Percentiles rank a stretch among this genome's conserved stretches.
These are phyloP conservation scores for Jaapia argillacea DNA, from an alignment of 768 basidiomycete genomes.

Conservation along the genomic window DNA sequence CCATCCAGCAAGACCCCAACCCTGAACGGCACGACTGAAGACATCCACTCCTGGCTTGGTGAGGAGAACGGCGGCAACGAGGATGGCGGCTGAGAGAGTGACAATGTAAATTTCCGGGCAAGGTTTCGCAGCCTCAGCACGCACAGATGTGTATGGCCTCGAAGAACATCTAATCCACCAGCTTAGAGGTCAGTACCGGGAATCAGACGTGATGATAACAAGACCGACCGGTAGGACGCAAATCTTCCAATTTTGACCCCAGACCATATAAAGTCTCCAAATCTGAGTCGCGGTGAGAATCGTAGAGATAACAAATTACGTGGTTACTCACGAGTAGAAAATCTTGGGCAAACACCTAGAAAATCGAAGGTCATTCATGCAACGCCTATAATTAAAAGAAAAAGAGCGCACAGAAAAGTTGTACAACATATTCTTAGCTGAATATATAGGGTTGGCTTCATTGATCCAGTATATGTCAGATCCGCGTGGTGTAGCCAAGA, in stretches of 20 bases:
- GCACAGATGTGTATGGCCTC: slow-evolving; percentile 12
- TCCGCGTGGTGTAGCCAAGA: neutral
- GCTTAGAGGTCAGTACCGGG: neutral
- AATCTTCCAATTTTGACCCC: slow-evolving; percentile 13
- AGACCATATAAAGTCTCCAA: slow-evolving; percentile 17
- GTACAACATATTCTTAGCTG: neutral
- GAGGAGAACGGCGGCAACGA: neutral
- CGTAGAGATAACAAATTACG: neutral
- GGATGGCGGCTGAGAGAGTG: neutral
- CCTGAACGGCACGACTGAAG: neutral
- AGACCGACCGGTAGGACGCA: slow-evolving; percentile 5
- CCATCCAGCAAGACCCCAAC: slow-evolving; percentile 7
- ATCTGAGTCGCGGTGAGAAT: slow-evolving; percentile 6
- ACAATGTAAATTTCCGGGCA: neutral
- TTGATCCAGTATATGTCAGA: neutral
- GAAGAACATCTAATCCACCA: slow-evolving; percentile 9
- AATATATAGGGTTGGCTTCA: neutral
- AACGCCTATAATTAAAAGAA: neutral
- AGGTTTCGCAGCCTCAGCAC: slow-evolving; percentile 1
- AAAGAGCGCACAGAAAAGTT: neutral
- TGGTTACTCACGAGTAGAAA: neutral
- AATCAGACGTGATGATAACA: slow-evolving; percentile 4
- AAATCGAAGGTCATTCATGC: neutral
- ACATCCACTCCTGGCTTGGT: neutral
- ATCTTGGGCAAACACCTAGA: neutral